Conservation (phyloP, 176 grass and related monocot genomes). For the Rhipidocladum racemiflorum region DNA sequence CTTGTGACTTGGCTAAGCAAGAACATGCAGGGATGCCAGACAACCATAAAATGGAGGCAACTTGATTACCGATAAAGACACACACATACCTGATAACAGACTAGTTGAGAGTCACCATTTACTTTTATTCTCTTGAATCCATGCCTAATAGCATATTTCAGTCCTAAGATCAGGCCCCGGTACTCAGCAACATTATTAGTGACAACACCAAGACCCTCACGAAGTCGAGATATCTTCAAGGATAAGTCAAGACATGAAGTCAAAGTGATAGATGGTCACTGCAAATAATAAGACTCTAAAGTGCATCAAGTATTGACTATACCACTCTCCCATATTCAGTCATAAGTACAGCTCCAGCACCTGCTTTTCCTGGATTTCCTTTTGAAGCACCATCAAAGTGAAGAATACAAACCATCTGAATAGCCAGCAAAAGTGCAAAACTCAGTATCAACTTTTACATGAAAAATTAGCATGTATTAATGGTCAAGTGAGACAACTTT, state of each 20-base stretch:
- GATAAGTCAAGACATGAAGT: constrained; percentile 21
- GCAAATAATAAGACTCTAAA: constrained; percentile 12
- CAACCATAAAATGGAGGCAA: constrained; percentile 1
- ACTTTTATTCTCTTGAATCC: constrained; percentile 68
- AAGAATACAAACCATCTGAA: constrained; percentile 64
- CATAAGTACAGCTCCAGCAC: constrained; percentile 78
- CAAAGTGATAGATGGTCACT: constrained; percentile 15
- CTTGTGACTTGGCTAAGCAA: not conserved
- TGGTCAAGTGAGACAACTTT: not conserved
- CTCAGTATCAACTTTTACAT: constrained; percentile 12
- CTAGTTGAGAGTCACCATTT: constrained; percentile 69
- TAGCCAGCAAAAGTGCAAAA: constrained; percentile 17
- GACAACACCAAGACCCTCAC: constrained; percentile 69
- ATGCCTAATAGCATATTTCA: constrained; percentile 58
- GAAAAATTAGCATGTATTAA: constrained; percentile 2
- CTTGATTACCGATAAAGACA: constrained; percentile 6
- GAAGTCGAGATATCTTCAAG: constrained; percentile 64
- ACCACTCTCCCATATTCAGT: constrained; percentile 76
- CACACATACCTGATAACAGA: constrained; percentile 60
- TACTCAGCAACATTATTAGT: constrained; percentile 95
- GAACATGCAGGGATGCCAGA: not conserved
- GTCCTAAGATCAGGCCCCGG: constrained; percentile 57
- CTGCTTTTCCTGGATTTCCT: constrained; percentile 85
- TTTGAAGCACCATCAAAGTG: constrained; percentile 89
- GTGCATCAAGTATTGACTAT: constrained; percentile 23